Base-by-base conservation (phyloP, 2,329 filamentous ascomycete species). In the Microthyrium microscopicum region DNA sequence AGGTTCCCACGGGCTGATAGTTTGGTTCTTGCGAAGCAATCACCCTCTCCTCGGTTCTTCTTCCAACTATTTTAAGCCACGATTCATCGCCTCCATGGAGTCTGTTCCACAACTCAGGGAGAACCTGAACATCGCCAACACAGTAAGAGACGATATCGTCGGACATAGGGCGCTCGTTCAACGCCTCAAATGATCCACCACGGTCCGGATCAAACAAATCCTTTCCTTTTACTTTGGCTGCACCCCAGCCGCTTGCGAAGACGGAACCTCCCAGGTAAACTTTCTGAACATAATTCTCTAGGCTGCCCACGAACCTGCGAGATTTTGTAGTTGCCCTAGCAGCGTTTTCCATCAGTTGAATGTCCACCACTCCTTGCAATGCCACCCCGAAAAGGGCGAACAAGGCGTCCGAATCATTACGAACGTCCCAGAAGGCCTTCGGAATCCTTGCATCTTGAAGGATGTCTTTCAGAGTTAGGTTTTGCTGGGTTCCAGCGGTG, bases 391-490 rank as follows among this genome's bases (percentile, higher is more conserved):
- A 70, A 21, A 57, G 61, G 29, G 28, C 44, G 42, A 54, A 68
- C 0, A 75, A 47, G 0, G 68, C 67, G 41, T 73, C 63, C 0
- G 69, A 67, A 41, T 72, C 66, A 40, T 65, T 67, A 3, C 68
- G 63, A 12, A 74, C 54, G 38, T 75, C 69, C 41, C 70, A 73
- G 38, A 73, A 58, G 20, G 64, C 60, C 40, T 73, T 73, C 0
- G 50, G 46, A 12, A 64, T 58, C 0, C 29, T 7, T 0, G 39
- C 5, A 0, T 51, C 56, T 45, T 72, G 60, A 1, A 72, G 45
- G 7, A 72, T 55, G 0, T 29, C 28, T 39, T 58, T 57, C 1
- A 54, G 38, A 3, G 40, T 48, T n/a, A 24, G 27, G 4, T 44
- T 46, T 18, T 41, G 41, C 18, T 41, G 41, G 4, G 21, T 8